Base-by-base conservation (phyloP, 192 early-diverging fungal species). In the Helicostylum pulchrum region DNA sequence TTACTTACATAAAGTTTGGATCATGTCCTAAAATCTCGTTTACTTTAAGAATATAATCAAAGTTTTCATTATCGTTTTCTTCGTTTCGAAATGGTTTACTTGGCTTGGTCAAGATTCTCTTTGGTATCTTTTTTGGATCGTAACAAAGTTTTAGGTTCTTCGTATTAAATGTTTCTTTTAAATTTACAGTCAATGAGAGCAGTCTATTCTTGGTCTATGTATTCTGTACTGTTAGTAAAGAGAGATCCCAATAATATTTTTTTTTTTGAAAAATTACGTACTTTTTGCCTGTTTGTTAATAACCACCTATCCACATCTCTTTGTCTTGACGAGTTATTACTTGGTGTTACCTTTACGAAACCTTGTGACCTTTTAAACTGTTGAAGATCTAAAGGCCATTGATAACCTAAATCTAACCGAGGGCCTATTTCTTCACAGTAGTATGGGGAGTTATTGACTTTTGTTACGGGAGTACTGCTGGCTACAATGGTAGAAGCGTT, bases 1-100 rank as follows among this genome's bases (percentile, higher is more conserved):
- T n/a, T 54, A 67, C 74, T 70, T 80, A 92, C 90, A 93, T 86
- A 60, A 92, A 89, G 7, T 92, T 90, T 34, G 93, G 91, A 62
- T 90, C 87, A 23, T 81, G 83, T n/a, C 95, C 95, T n/a, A 99
- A 76, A 12, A 96, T 88, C 68, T 99, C 97, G 71, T 95, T 96
- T 58, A 97, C 95, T 73, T 93, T 93, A 34, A 99, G 81, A 61
- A 99, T 93, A 72, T 97, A 99, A 72, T 99, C 97, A 64, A 79
- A 90, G 71, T 98, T 93, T 68, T 91, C 90, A 74, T 99, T 99
- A 71, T 99, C 97, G 66, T 83, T 87, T 8, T 94, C 95, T 56
- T 95, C 90, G 68, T 98, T 99, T 65, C 87, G 85, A 17, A 84
- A 80, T 3, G 91, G 89, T 62, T 98, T 94, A 20, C 90, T 90